phyloP scores from a whole-genome alignment of 176 grass and related monocot species.

The Coix lacrymajobi region DNA sequence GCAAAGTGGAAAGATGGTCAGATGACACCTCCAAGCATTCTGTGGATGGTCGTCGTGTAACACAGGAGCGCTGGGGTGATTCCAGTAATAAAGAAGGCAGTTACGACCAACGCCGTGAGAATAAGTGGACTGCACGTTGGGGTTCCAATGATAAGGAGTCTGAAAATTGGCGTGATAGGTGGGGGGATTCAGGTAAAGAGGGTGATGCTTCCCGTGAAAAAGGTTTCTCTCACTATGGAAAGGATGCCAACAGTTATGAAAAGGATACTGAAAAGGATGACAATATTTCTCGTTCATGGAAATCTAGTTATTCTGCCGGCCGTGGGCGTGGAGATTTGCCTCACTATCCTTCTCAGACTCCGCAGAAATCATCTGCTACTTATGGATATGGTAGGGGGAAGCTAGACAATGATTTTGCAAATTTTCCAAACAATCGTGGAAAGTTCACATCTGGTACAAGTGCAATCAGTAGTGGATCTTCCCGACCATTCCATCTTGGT shows the following conservation, averaged over 20 bases:
- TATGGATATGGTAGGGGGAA: constrained; percentile 79
- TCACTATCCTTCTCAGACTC: constrained; percentile 39
- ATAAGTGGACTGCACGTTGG: constrained; percentile 85
- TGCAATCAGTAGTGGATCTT: constrained; percentile 37
- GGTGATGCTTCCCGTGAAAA: constrained; percentile 54
- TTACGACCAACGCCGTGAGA: constrained; percentile 71
- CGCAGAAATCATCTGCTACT: constrained; percentile 40
- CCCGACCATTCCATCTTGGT: constrained; percentile 53
- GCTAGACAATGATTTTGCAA: constrained; percentile 44
- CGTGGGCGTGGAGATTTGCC: constrained; percentile 66
- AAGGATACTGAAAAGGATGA: constrained; percentile 78
- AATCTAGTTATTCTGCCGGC: constrained; percentile 61
- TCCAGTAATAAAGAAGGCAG: constrained; percentile 62
- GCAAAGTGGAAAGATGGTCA: constrained; percentile 60
- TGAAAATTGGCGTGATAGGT: too few species aligned
- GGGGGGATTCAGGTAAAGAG: constrained; percentile 67
- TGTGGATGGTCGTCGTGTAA: constrained; percentile 55
- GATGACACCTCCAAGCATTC: constrained; percentile 55
- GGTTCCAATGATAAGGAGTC: constrained; percentile 70
- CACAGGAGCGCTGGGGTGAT: constrained; percentile 58
- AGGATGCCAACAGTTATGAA: constrained; percentile 61
- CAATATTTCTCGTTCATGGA: constrained; percentile 72
- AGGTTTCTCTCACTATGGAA: constrained; percentile 43
- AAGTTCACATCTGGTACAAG: constrained; percentile 55
- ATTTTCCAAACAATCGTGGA: constrained; percentile 53